Evolutionary conservation across 345 rosid genomes (phyloP), one percentile per base, ranked within the genome.

Genomic region (Heritiera littoralis): DNA sequence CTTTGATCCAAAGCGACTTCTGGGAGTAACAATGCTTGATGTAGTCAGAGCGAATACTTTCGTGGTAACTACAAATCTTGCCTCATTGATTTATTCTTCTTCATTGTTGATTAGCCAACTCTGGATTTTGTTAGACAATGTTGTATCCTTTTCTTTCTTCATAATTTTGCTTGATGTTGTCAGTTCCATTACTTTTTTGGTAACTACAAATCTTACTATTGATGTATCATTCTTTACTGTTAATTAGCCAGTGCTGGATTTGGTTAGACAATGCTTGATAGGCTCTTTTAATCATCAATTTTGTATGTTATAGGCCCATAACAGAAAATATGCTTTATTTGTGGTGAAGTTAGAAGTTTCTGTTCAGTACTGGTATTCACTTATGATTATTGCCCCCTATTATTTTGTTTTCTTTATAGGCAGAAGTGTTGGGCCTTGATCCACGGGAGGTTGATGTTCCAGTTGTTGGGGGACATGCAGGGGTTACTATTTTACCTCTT

Each of bases 31-130:
- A 15, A 92, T 88, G 93, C 98, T 96, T 77, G 99, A 96, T 86
- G 97, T 90, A 87, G 97, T 94, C 48, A 83, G 99, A 89, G 99
- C 98, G n/a, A 94, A 92, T 80, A 96, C 99, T 10, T 96, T 96
- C 84, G 98, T 91, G 98, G 98, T 96, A 87, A 71, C 40, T 71
- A 14, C 41, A 3, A 70, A 70, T 49, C 58, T 48, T 48, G 58
- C 30, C 7, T 30, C 40, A 13, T 45, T 70, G 12, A 6, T 70
- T 35, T 2, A 13, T 49, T 48, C 12, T 48, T 70, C 20, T 70
- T 48, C 3, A 3, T 13, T 70, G 41, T 71, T 71, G 13, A 28
- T 71, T 30, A 30, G 59, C 60, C 45, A 71, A 71, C 20, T 14
- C 60, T 15, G 9, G 75, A 14, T 15, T 71, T 32, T 49, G 6